Evolutionary conservation across 1,139 yeast genomes (phyloP).

Genomic region (Zygoascus sp.): DNA sequence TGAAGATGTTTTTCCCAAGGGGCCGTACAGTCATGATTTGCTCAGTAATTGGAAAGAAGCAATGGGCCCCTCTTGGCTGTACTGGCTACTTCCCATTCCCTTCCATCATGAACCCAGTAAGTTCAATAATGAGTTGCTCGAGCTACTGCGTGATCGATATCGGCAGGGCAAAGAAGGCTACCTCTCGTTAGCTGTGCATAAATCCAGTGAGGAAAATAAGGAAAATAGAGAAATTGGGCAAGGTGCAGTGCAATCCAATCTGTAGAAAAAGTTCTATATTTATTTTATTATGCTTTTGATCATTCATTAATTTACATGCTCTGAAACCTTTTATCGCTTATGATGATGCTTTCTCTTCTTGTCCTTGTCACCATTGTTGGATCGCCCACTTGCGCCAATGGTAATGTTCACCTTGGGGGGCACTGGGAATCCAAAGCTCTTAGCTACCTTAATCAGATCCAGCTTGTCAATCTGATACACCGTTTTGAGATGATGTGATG

Average conservation of each 20-base stretch:
- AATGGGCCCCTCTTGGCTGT: conserved; percentile 34
- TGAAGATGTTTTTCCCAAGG: conserved; percentile 22
- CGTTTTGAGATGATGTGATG: conserved; percentile 91
- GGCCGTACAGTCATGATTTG: conserved; percentile 34
- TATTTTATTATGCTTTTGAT: not conserved
- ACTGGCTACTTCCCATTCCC: conserved; percentile 37
- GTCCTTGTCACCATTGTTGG: conserved; percentile 24
- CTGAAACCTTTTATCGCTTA: not conserved
- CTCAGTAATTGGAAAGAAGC: conserved; percentile 31
- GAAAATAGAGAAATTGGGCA: too few relatives aligned
- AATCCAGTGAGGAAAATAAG: too few relatives aligned
- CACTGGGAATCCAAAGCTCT: conserved; percentile 87
- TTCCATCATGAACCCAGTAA: conserved; percentile 13
- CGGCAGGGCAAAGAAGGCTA: conserved; percentile 26
- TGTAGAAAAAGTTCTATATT: too few relatives aligned
- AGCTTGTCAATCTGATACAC: conserved; percentile 94
- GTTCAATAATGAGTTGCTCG: conserved; percentile 24
- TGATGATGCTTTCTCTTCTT: conserved; percentile 3
- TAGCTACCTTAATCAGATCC: conserved; percentile 91
- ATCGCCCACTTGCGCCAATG: conserved; percentile 85
- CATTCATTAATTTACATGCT: not conserved
- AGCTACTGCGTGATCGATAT: conserved; percentile 24
- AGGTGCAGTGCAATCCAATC: too few relatives aligned
- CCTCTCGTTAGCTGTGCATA: conserved; percentile 17
- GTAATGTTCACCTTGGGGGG: conserved; percentile 97